These are phyloP conservation scores for Cyclotella sp. DNA, from an alignment of 108 stramenopile genomes.

Conservation along the genomic window DNA sequence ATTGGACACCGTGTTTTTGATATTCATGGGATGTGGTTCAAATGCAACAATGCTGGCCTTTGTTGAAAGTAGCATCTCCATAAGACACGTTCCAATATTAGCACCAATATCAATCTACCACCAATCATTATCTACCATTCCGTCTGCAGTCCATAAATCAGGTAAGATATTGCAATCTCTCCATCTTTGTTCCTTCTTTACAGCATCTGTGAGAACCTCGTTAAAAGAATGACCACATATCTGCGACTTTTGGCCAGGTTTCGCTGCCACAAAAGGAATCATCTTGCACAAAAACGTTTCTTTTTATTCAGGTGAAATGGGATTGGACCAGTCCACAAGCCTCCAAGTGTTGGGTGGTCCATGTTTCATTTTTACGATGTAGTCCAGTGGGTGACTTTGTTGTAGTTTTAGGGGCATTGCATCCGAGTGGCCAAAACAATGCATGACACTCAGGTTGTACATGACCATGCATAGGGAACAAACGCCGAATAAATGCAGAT, in stretches of 20 bases:
- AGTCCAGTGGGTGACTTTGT: too few relatives aligned
- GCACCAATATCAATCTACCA: slow-evolving; percentile 49
- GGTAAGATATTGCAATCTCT: slow-evolving; percentile 24
- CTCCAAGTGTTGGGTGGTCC: too few relatives aligned
- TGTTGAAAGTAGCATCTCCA: slow-evolving; percentile 47
- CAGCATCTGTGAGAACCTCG: neutral
- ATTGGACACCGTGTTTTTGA: slow-evolving; percentile 10
- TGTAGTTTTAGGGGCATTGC: too few relatives aligned
- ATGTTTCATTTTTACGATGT: too few relatives aligned
- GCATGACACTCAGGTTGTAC: too few relatives aligned
- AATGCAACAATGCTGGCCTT: slow-evolving; percentile 46
- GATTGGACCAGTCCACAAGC: too few relatives aligned
- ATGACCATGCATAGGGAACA: too few relatives aligned
- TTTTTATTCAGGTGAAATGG: too few relatives aligned
- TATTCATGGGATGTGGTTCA: slow-evolving; percentile 46
- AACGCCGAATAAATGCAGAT: too few relatives aligned
- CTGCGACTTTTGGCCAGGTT: neutral
- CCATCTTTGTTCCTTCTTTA: neutral
- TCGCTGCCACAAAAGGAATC: too few relatives aligned
- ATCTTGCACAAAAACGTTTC: too few relatives aligned
- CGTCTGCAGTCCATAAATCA: slow-evolving; percentile 6
- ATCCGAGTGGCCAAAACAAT: too few relatives aligned
- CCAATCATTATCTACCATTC: neutral
- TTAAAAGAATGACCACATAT: slow-evolving; percentile 1
- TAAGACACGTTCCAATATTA: slow-evolving; percentile 46